Conservation (phyloP, 2,329 filamentous ascomycete species). For the Knufia petricola region DNA sequence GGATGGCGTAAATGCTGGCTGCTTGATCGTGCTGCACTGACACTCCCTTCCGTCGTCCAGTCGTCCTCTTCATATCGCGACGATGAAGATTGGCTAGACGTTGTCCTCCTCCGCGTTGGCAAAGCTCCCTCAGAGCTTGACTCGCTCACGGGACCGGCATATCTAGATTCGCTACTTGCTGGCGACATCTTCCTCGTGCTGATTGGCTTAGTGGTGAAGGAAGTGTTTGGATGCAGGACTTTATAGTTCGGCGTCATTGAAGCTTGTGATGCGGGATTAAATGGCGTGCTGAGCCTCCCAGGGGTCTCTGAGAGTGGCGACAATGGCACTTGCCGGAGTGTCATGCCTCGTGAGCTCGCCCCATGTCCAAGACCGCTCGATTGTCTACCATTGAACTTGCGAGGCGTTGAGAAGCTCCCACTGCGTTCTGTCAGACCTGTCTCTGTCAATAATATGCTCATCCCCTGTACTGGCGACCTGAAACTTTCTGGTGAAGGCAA, state of each 20-base stretch:
- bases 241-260: not conserved
- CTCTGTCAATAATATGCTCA: not conserved
- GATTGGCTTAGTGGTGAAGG: not conserved
- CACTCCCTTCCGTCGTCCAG: not conserved
- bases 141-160: not conserved
- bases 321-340: not conserved
- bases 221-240: not conserved
- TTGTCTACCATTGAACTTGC: not conserved
- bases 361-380: conserved; percentile 3
- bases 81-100: not conserved
- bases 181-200: not conserved
- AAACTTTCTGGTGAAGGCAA: not conserved
- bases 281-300: not conserved
- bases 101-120: not conserved
- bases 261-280: not conserved
- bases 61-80: not conserved
- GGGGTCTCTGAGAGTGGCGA: not conserved
- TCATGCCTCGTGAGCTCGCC: not conserved
- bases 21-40: not conserved
- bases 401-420: not conserved
- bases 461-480: not conserved
- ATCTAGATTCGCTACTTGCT: not conserved
- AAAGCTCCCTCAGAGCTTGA: not conserved
- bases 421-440: not conserved
- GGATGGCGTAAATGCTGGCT: not conserved